Conservation (phyloP, 768 basidiomycete species). For the Ephemerocybe angulata region DNA sequence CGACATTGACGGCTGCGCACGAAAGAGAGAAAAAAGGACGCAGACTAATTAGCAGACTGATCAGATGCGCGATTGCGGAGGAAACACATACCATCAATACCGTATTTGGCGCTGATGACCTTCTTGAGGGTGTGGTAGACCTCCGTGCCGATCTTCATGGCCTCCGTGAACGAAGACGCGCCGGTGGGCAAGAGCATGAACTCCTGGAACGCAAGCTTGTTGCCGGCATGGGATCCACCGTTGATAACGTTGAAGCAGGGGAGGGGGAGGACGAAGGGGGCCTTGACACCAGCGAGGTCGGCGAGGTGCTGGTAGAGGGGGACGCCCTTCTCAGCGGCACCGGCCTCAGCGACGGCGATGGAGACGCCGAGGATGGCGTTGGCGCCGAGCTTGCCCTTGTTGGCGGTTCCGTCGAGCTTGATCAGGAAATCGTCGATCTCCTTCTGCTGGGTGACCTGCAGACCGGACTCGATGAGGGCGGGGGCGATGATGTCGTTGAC, state of each 20-base stretch:
- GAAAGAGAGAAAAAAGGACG: slow-evolving; percentile 13
- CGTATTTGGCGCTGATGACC: slow-evolving; percentile 98
- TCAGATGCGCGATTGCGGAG: slow-evolving; percentile 9
- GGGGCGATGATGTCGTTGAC: slow-evolving; percentile 91
- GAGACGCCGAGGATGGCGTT: slow-evolving; percentile 99
- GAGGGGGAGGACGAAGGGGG: slow-evolving; percentile 87
- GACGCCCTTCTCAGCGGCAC: slow-evolving; percentile 89
- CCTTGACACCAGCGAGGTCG: slow-evolving; percentile 90
- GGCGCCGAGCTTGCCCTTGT: slow-evolving; percentile 99
- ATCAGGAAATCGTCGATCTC: slow-evolving; percentile 97
- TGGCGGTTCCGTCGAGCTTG: slow-evolving; percentile 94
- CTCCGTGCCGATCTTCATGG: slow-evolving; percentile 98
- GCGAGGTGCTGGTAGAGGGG: slow-evolving; percentile 97
- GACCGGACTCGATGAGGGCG: slow-evolving; percentile 76
- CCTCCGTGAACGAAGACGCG: slow-evolving; percentile 87
- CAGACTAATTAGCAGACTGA: slow-evolving; percentile 13
- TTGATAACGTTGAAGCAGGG: slow-evolving; percentile 99
- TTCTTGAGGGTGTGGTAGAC: slow-evolving; percentile 98
- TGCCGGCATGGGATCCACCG: slow-evolving; percentile 98
- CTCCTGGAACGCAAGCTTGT: slow-evolving; percentile 99
- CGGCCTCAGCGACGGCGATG: slow-evolving; percentile 92
- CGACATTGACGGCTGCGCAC: slow-evolving; percentile 87
- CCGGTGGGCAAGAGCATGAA: slow-evolving; percentile 99
- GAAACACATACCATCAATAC: slow-evolving; percentile 77
- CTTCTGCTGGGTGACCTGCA: slow-evolving; percentile 87